Percentiles rank a stretch among this genome's conserved stretches.
phyloP scores from a whole-genome alignment of 2,329 filamentous ascomycete genomes.

The Daldinia sp. region DNA sequence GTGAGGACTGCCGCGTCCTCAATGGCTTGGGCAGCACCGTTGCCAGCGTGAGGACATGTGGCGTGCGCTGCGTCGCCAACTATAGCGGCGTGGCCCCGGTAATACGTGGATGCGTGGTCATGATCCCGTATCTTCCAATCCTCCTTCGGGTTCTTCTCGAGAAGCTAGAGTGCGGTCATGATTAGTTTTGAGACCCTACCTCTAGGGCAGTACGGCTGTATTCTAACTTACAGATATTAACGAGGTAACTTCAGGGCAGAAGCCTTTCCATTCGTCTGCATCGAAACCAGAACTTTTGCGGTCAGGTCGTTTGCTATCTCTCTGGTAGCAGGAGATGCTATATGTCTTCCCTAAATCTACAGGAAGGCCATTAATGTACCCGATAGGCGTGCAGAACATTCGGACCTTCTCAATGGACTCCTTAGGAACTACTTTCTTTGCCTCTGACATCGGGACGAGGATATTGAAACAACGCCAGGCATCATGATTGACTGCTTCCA shows the following conservation, averaged over 20 bases:
- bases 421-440: slow-evolving; percentile 5
- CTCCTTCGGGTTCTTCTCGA: slow-evolving; percentile 7
- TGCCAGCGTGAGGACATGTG: slow-evolving; percentile 34
- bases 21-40: slow-evolving; percentile 39
- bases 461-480: not conserved
- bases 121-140: slow-evolving; percentile 37
- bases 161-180: not conserved
- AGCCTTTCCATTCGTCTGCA: slow-evolving; percentile 4
- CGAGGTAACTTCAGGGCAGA: not conserved
- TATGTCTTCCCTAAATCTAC: slow-evolving; percentile 36
- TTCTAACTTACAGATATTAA: not conserved
- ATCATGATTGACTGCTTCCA: not conserved
- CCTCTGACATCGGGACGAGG: not conserved
- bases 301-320: slow-evolving; percentile 23
- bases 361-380: slow-evolving; percentile 37
- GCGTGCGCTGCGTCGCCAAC: slow-evolving; percentile 39
- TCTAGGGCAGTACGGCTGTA: no score
- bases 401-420: slow-evolving; percentile 36
- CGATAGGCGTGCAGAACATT: slow-evolving; percentile 34
- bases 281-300: slow-evolving; percentile 12
- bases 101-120: slow-evolving; percentile 34
- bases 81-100: slow-evolving; percentile 31
- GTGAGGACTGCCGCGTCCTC: slow-evolving; percentile 35
- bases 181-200: not conserved
- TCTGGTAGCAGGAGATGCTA: slow-evolving; percentile 31